Percentiles rank a stretch among this genome's conserved stretches.
Conservation (phyloP, 169 alveolate species). For the Cryptosporidium viatorum region DNA sequence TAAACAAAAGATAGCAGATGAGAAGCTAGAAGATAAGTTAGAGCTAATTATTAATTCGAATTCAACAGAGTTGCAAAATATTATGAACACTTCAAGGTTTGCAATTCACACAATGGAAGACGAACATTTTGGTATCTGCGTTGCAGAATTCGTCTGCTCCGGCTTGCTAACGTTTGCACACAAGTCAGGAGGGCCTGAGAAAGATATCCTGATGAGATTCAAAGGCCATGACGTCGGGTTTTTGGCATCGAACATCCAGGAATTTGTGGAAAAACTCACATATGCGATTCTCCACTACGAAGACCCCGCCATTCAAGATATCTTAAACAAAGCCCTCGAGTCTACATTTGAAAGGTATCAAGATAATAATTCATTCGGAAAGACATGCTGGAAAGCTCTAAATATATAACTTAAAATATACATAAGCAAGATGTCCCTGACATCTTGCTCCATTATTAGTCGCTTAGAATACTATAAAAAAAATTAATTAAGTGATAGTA, state of each 20-base stretch:
- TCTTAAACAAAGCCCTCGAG: constrained; percentile 15
- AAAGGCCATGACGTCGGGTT: constrained; percentile 83
- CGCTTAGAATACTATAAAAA: constrained; percentile 20
- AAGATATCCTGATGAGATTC: constrained; percentile 83
- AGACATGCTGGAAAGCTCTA: constrained; percentile 44
- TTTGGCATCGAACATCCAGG: constrained; percentile 83
- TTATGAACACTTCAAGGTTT: constrained; percentile 82
- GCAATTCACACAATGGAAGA: constrained; percentile 93
- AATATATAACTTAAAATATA: constrained; percentile 16
- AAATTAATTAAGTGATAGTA: neutral
- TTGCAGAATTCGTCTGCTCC: constrained; percentile 92
- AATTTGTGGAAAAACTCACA: constrained; percentile 78
- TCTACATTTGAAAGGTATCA: constrained; percentile 33
- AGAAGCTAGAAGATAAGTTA: constrained; percentile 77
- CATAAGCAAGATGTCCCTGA: neutral
- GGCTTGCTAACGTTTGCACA: constrained; percentile 90
- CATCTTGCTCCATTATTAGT: neutral
- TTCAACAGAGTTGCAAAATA: constrained; percentile 70
- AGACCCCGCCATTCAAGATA: neutral
- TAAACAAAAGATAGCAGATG: constrained; percentile 55
- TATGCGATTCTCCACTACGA: constrained; percentile 31
- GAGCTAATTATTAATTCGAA: constrained; percentile 79
- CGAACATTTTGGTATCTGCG: constrained; percentile 93
- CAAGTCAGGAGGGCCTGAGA: constrained; percentile 91
- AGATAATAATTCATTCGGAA: constrained; percentile 31